Evolutionary conservation across 352 stramenopile species (phyloP), one percentile per base, ranked within the genome.

Genomic region (Pythium oligandrum): DNA sequence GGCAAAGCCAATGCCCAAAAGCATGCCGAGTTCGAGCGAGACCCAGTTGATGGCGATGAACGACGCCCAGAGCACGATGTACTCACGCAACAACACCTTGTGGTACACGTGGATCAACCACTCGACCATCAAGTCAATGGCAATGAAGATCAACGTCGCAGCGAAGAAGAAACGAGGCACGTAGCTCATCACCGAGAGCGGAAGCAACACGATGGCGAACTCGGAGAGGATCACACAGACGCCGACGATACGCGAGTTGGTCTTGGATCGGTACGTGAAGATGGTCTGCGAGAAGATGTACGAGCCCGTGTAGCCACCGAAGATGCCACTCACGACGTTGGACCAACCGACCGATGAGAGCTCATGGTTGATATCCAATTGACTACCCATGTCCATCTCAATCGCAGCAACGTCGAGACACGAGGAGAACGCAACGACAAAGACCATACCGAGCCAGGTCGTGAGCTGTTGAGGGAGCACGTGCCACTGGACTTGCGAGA

Each of bases 251-350:
- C 91, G 73, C 36, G 83, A 94, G 61, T 97, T 91, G 61, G 86
- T 88, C 52, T 89, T 88, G 59, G 91, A 96, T 5, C 90, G 81
- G 66, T 93, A 97, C 26, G 95, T 98, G 70, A 99, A 98, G 58
- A 99, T 98, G 17, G 94, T 99, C 77, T 99, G 97, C 35, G 81
- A 97, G 70, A 99, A 99, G 58, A 99, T 99, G 71, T 99, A 99
- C 31, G 84, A 98, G 6, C 97, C 97, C 8, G 96, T 99, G 75
- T 98, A 99, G 46, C 97, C 97, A 32, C 97, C 96, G 0, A 94
- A 83, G 37, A 99, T 17, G 0, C 97, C 97, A 47, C 85, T 98
- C 4, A 98, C 68, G 10, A 98, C 62, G 72, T 99, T 99, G 36
- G 87, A 97, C 64, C 97, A 93, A 3, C 97, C 97, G 9, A 99